Conservation (phyloP, 1,284 basidiomycete species). For the Marasmius tenuissimus region DNA sequence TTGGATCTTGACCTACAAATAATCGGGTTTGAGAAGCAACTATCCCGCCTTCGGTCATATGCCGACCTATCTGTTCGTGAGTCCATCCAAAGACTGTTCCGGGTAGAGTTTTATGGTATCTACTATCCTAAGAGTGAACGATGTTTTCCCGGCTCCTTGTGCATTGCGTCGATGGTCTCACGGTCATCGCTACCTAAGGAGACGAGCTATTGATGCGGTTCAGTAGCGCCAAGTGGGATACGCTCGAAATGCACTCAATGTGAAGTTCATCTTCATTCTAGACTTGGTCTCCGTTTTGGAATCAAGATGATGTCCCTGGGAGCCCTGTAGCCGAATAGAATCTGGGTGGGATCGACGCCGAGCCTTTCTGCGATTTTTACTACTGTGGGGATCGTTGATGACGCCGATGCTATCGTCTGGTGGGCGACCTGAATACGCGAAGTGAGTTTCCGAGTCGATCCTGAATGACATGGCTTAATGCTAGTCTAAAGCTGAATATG, state of each 20-base stretch:
- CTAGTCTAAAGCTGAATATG: conserved; percentile 64
- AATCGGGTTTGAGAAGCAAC: not conserved
- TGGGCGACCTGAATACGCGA: not conserved
- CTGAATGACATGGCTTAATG: not conserved
- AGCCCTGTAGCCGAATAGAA: conserved; percentile 5
- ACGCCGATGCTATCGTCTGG: not conserved
- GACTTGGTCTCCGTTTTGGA: conserved; percentile 7
- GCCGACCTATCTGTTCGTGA: conserved; percentile 9
- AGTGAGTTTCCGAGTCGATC: too few relatives aligned
- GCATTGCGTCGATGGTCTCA: not conserved
- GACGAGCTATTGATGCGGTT: not conserved
- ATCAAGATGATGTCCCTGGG: conserved; percentile 7
- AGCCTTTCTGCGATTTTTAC: conserved; percentile 55
- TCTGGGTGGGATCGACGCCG: conserved; percentile 40
- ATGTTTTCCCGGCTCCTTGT: conserved; percentile 7
- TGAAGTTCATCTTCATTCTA: conserved; percentile 5
- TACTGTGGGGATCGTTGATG: conserved; percentile 28
- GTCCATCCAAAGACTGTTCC: conserved; percentile 9
- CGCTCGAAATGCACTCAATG: not conserved
- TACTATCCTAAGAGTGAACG: conserved; percentile 3
- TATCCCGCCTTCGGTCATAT: conserved; percentile 4
- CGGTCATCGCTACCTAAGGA: not conserved
- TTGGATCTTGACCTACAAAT: not conserved
- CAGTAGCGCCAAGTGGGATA: not conserved
- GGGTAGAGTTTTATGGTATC: not conserved